Percentiles rank a stretch among this genome's conserved stretches.
Conservation (phyloP, 495 filamentous ascomycete species). For the Bathelium albidoporum region DNA sequence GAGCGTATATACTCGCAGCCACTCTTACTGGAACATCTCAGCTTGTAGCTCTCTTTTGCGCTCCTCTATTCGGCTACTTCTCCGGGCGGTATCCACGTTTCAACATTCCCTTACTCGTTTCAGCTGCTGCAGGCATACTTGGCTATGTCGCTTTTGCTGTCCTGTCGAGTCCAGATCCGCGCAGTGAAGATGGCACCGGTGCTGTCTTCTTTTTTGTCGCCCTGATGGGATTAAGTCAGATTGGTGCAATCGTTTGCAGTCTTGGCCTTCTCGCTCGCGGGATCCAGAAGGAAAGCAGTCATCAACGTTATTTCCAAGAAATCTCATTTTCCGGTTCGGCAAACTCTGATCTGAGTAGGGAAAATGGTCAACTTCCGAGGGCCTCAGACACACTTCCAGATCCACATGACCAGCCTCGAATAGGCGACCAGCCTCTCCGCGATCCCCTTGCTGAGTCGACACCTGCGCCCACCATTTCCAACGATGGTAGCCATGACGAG, state of each 20-base stretch:
- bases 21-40: constrained; percentile 82
- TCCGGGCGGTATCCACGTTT: constrained; percentile 49
- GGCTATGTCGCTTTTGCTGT: constrained; percentile 67
- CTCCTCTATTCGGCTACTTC: constrained; percentile 75
- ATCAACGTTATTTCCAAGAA: not conserved
- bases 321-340: not conserved
- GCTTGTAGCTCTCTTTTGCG: constrained; percentile 70
- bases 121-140: constrained; percentile 58
- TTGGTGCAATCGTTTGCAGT: constrained; percentile 89
- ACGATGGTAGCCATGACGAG: not conserved
- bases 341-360: not conserved
- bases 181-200: constrained; percentile 48
- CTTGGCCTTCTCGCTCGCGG: constrained; percentile 74
- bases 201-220: constrained; percentile 66
- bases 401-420: not conserved
- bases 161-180: constrained; percentile 59
- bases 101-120: constrained; percentile 63
- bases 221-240: constrained; percentile 79
- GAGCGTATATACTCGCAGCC: constrained; percentile 76
- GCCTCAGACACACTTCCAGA: not conserved
- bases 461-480: not conserved
- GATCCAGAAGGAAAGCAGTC: constrained; percentile 38
- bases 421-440: not conserved
- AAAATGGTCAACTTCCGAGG: not conserved
- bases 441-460: not conserved